Conservation (phyloP, 768 basidiomycete species). For the Dictyophora rubrovolvata region DNA sequence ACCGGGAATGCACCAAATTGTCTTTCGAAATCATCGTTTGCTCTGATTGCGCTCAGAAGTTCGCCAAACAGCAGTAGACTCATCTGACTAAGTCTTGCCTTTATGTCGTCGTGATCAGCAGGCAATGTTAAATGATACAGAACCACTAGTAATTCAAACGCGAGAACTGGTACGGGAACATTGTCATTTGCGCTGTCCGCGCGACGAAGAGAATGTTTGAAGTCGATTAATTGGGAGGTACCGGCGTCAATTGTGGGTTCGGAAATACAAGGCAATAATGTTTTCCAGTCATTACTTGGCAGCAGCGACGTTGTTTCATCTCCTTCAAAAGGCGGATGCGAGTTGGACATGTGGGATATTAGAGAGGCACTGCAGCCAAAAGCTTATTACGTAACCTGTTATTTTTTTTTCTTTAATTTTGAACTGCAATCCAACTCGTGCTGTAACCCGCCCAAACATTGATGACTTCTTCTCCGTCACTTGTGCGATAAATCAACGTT, state of each 20-base stretch:
- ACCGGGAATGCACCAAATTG: background rate
- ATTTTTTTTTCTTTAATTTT: background rate
- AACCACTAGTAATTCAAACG: slow-evolving; percentile 1
- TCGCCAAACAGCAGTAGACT: background rate
- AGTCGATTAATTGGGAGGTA: background rate
- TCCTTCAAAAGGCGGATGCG: too few species aligned
- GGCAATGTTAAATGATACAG: background rate
- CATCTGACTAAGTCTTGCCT: too few species aligned
- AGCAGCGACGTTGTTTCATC: background rate
- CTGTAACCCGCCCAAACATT: slow-evolving; percentile 42
- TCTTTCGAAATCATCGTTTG: background rate
- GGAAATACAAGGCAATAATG: background rate
- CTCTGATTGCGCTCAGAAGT: background rate
- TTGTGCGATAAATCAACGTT: slow-evolving; percentile 25
- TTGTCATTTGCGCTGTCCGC: too few species aligned
- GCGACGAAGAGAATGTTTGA: background rate
- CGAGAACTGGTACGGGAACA: background rate
- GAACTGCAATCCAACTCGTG: slow-evolving; percentile 35
- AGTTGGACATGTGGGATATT: background rate
- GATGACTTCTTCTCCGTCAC: slow-evolving; percentile 9
- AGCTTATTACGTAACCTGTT: background rate
- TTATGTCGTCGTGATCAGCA: too few species aligned
- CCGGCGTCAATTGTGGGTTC: background rate
- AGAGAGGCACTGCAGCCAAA: background rate
- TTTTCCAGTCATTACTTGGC: background rate